These are phyloP conservation scores for Hanseniaspora lindneri DNA, from an alignment of 805 yeast species.

Conservation along the genomic window DNA sequence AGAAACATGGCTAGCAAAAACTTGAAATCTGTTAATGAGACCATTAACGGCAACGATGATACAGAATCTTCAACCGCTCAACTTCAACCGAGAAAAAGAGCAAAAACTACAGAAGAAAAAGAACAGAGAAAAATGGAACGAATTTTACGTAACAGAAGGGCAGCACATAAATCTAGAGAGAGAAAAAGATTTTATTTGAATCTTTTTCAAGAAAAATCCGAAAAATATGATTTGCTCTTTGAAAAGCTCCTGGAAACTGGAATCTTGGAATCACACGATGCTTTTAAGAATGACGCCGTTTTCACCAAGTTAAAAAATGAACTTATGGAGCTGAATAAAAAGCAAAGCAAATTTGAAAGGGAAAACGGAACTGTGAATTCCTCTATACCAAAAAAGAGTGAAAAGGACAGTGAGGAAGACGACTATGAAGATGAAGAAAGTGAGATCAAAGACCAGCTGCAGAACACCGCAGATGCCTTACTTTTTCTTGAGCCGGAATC, in stretches of 20 bases:
- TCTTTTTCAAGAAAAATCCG: slow-evolving; percentile 48
- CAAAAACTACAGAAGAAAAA: slow-evolving; percentile 91
- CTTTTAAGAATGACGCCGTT: neutral
- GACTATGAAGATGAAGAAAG: slow-evolving; percentile 1
- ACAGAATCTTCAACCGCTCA: slow-evolving; percentile 29
- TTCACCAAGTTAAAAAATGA: neutral
- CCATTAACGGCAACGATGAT: neutral
- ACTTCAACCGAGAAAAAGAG: slow-evolving; percentile 90
- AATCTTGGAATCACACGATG: neutral
- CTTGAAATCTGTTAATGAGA: neutral
- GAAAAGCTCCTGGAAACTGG: slow-evolving; percentile 1
- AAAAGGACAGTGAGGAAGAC: neutral
- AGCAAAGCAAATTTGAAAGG: slow-evolving; percentile 4
- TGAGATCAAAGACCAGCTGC: neutral
- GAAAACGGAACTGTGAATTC: slow-evolving; percentile 14
- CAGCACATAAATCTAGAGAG: slow-evolving; percentile 95
- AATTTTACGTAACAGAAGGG: slow-evolving; percentile 83
- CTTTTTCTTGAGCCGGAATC: neutral
- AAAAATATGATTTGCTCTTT: slow-evolving; percentile 19
- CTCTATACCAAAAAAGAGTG: slow-evolving; percentile 1
- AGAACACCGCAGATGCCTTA: neutral
- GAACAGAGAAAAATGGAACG: slow-evolving; percentile 93
- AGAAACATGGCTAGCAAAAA: neutral
- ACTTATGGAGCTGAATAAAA: neutral
- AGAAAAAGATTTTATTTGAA: slow-evolving; percentile 90